These are phyloP conservation scores for Phialocephala subalpina DNA, from an alignment of 2,329 filamentous ascomycete genomes.

Conservation along the genomic window DNA sequence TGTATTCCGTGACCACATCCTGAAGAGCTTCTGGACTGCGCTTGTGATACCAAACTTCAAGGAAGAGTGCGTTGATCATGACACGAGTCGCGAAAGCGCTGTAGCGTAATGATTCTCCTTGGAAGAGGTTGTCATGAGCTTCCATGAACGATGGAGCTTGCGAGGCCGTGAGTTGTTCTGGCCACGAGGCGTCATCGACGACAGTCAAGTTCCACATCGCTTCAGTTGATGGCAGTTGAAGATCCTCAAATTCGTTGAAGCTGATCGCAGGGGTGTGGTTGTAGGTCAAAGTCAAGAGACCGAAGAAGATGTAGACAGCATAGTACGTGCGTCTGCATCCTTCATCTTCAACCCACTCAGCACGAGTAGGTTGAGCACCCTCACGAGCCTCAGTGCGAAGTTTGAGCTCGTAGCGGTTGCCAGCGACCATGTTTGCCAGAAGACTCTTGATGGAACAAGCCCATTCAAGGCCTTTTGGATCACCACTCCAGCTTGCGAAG, in stretches of 20 bases:
- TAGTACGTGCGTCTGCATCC: conserved; percentile 97
- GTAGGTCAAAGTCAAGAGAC: conserved; percentile 91
- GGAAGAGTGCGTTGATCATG: conserved; percentile 98
- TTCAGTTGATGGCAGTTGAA: conserved; percentile 92
- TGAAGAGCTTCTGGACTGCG: conserved; percentile 96
- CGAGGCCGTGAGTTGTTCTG: conserved; percentile 75
- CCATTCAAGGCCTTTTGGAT: conserved; percentile 97
- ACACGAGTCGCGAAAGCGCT: conserved; percentile 97
- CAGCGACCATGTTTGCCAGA: conserved; percentile 97
- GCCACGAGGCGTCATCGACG: conserved; percentile 83
- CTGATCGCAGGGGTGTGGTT: conserved; percentile 98
- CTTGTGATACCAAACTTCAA: conserved; percentile 99
- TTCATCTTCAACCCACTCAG: conserved; percentile 97
- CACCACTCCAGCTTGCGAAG: conserved; percentile 98
- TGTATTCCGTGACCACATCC: conserved; percentile 98
- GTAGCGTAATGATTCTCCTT: conserved; percentile 89
- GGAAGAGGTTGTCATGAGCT: conserved; percentile 94
- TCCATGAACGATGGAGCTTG: conserved; percentile 88
- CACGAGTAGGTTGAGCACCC: conserved; percentile 75
- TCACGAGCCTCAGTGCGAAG: conserved; percentile 89
- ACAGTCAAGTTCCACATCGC: conserved; percentile 89
- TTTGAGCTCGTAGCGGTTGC: conserved; percentile 96
- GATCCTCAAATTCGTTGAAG: conserved; percentile 96
- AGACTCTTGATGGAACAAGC: conserved; percentile 98
- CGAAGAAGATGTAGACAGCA: conserved; percentile 99